Conservation (phyloP, 2,329 filamentous ascomycete species). For the Fusarium hostae region DNA sequence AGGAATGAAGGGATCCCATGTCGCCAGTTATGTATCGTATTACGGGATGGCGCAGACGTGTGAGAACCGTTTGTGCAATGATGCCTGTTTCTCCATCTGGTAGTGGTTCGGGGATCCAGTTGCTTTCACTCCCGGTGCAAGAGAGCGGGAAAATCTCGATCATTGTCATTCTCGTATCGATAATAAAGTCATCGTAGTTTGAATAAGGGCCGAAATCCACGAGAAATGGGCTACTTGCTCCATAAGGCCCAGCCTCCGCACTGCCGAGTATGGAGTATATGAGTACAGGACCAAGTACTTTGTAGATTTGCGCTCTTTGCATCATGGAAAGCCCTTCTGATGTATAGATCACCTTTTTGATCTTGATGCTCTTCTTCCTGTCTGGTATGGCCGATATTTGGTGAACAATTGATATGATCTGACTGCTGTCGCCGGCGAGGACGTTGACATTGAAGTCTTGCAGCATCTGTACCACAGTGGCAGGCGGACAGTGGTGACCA, state of each 20-base stretch:
- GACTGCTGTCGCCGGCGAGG: slow-evolving; percentile 52
- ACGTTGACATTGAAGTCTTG: slow-evolving; percentile 51
- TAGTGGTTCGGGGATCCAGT: slow-evolving; percentile 16
- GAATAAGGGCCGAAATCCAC: slow-evolving; percentile 20
- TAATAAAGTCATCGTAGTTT: slow-evolving; percentile 50
- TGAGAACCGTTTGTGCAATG: slow-evolving; percentile 55
- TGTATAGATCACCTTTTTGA: slow-evolving; percentile 58
- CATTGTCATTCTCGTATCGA: slow-evolving; percentile 50
- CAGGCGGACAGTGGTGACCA: slow-evolving; percentile 45
- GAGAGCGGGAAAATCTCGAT: slow-evolving; percentile 52
- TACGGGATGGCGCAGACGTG: slow-evolving; percentile 55
- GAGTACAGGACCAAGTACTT: slow-evolving; percentile 46
- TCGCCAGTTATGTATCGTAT: slow-evolving; percentile 58
- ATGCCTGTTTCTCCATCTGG: slow-evolving; percentile 50
- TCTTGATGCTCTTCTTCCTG: slow-evolving; percentile 40
- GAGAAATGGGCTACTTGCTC: slow-evolving; percentile 47
- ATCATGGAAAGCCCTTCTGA: slow-evolving; percentile 52
- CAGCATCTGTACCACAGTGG: slow-evolving; percentile 44
- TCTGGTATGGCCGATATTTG: slow-evolving; percentile 47
- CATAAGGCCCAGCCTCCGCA: slow-evolving; percentile 56
- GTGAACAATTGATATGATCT: slow-evolving; percentile 51
- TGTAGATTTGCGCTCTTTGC: slow-evolving; percentile 48
- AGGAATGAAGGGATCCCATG: slow-evolving; percentile 52
- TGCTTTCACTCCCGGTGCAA: background rate
- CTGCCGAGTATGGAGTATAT: slow-evolving; percentile 56